Evolutionary conservation across 2,329 filamentous ascomycete species (phyloP).

Genomic region (Trichoderma sp.): DNA sequence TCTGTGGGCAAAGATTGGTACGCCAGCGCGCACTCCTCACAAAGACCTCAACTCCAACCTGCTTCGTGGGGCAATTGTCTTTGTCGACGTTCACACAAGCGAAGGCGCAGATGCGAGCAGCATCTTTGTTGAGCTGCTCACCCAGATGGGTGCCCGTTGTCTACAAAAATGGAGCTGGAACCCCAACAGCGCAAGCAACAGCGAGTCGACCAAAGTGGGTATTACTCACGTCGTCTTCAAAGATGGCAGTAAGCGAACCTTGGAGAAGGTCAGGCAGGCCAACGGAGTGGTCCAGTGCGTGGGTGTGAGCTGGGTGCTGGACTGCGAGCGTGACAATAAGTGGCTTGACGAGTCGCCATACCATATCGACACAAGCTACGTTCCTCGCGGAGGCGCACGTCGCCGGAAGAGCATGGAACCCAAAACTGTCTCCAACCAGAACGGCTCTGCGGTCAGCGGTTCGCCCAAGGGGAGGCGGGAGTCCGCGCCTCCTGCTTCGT

Average conservation of each 20-base stretch:
- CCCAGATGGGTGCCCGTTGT: slow-evolving; percentile 79
- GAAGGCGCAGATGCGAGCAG: slow-evolving; percentile 79
- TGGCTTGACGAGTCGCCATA: slow-evolving; percentile 77
- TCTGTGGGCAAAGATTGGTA: slow-evolving; percentile 58
- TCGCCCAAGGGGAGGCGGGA: slow-evolving; percentile 40
- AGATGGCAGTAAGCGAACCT: slow-evolving; percentile 77
- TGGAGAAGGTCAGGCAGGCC: slow-evolving; percentile 77
- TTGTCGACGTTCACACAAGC: slow-evolving; percentile 81
- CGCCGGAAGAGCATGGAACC: slow-evolving; percentile 84
- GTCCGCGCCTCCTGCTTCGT: slow-evolving; percentile 36
- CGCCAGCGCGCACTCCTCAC: slow-evolving; percentile 60
- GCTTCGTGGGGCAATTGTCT: slow-evolving; percentile 74
- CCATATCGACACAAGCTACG: slow-evolving; percentile 66
- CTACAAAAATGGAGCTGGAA: slow-evolving; percentile 79
- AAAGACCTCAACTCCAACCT: slow-evolving; percentile 57
- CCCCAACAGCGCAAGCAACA: slow-evolving; percentile 46
- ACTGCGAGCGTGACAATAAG: slow-evolving; percentile 75
- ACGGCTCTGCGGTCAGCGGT: slow-evolving; percentile 62
- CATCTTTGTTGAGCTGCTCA: slow-evolving; percentile 80
- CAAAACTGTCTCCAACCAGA: slow-evolving; percentile 68
- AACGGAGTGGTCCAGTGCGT: slow-evolving; percentile 81
- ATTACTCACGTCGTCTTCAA: slow-evolving; percentile 92
- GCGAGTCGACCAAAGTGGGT: slow-evolving; percentile 60
- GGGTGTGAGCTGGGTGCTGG: slow-evolving; percentile 84
- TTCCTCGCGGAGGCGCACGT: slow-evolving; percentile 71